Evolutionary conservation across 106 monocot genomes (phyloP).

Genomic region (Hemerocallis citrina): DNA sequence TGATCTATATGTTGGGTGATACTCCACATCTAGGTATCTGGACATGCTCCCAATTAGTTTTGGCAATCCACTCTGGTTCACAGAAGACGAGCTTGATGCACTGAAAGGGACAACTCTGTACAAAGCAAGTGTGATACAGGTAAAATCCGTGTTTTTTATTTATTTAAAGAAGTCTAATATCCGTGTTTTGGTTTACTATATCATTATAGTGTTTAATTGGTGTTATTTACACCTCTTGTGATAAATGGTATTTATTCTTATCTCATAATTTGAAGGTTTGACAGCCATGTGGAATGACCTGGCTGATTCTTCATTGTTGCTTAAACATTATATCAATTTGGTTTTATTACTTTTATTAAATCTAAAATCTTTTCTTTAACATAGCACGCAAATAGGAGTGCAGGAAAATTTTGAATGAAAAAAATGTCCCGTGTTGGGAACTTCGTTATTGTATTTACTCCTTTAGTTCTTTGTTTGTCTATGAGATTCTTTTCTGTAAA

Average conservation of each 20-base stretch:
- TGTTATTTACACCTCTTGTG: not conserved
- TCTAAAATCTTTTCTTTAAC: too few species aligned
- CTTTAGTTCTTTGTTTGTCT: not conserved
- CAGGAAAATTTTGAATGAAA: not conserved
- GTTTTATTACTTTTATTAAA: not conserved
- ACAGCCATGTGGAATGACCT: not conserved
- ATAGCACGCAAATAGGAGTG: too few species aligned
- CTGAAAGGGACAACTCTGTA: conserved; percentile 83
- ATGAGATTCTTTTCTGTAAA: not conserved
- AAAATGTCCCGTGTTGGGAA: not conserved
- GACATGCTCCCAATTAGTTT: conserved; percentile 88
- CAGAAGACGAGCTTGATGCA: conserved; percentile 72
- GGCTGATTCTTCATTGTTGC: too few species aligned
- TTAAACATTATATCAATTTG: too few species aligned
- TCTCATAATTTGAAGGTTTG: not conserved
- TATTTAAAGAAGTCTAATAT: too few species aligned
- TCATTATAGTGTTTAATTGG: not conserved
- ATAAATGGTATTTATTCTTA: not conserved
- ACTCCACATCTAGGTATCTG: conserved; percentile 44
- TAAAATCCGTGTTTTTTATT: too few species aligned
- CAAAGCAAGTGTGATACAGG: conserved; percentile 71
- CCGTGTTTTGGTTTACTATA: not conserved
- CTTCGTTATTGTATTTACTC: not conserved
- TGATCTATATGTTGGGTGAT: conserved; percentile 3
- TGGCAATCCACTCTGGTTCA: conserved; percentile 84